Evolutionary conservation across 2,329 filamentous ascomycete genomes (phyloP).

Genomic region (Penicillium sp.): DNA sequence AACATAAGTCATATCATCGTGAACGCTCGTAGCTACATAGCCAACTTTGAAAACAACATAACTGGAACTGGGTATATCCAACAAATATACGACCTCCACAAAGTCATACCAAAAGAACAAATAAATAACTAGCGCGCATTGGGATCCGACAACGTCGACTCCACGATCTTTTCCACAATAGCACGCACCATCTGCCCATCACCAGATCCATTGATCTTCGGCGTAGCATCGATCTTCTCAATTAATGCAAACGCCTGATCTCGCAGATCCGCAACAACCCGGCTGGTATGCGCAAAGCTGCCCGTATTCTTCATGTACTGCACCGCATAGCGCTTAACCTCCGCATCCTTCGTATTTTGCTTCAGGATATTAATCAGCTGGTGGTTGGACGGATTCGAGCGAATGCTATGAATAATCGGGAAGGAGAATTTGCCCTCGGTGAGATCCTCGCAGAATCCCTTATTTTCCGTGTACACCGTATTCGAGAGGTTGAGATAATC

Average conservation of each 20-base stretch:
- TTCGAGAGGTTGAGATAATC: conserved; percentile 85
- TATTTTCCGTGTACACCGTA: conserved; percentile 77
- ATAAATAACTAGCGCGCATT: neutral
- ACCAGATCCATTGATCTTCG: conserved; percentile 48
- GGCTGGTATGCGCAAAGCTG: conserved; percentile 81
- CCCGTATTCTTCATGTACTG: conserved; percentile 86
- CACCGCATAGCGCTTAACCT: conserved; percentile 89
- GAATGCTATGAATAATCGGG: conserved; percentile 90
- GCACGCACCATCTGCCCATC: conserved; percentile 59
- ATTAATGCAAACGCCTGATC: conserved; percentile 63
- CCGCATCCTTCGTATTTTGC: conserved; percentile 80
- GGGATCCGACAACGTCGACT: conserved; percentile 36
- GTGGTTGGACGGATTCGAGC: conserved; percentile 58
- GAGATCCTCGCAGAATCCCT: conserved; percentile 91
- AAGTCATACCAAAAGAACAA: neutral
- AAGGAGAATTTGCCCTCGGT: conserved; percentile 98
- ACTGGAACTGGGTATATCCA: conserved; percentile 23
- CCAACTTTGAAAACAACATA: conserved; percentile 1
- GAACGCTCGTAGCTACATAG: conserved; percentile 5
- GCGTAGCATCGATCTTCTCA: conserved; percentile 60
- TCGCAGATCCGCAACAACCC: conserved; percentile 64
- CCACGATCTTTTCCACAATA: conserved; percentile 68
- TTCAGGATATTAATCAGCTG: conserved; percentile 87
- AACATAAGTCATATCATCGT: conserved; percentile 13
- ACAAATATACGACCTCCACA: neutral